Conservation (phyloP, 106 monocot species). For the Posidonia australis region DNA sequence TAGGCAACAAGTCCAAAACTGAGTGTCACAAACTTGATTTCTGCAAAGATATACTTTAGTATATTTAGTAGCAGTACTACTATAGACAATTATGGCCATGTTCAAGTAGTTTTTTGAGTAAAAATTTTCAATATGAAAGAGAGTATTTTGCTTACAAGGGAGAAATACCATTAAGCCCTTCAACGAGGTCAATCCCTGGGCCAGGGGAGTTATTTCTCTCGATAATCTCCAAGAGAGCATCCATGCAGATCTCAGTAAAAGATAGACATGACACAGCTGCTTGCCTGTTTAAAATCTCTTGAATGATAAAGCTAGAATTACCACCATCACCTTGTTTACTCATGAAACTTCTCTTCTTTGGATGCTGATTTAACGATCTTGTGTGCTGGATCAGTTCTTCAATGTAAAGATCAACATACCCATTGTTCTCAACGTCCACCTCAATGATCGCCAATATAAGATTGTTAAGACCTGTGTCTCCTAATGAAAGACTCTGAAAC, state of each 20-base stretch:
- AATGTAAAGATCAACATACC: slow-evolving; percentile 17
- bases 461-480: slow-evolving; percentile 30
- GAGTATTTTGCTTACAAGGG: neutral
- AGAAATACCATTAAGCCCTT: neutral
- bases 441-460: slow-evolving; percentile 45
- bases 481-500: slow-evolving; percentile 29
- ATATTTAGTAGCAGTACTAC: too few species aligned
- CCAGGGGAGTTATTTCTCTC: neutral
- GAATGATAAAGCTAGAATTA: slow-evolving; percentile 34
- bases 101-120: neutral
- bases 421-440: slow-evolving; percentile 39
- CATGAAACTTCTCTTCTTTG: neutral
- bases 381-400: slow-evolving; percentile 29
- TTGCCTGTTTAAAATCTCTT: slow-evolving; percentile 44
- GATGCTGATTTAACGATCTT: slow-evolving; percentile 28
- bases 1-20: too few species aligned
- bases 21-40: too few species aligned
- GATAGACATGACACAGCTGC: slow-evolving; percentile 33
- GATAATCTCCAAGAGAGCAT: slow-evolving; percentile 10
- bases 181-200: neutral
- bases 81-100: too few species aligned
- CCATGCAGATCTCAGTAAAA: slow-evolving; percentile 29
- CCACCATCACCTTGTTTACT: slow-evolving; percentile 8
- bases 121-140: neutral
- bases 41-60: too few species aligned